phyloP scores from a whole-genome alignment of 495 filamentous ascomycete genomes.

The Xylaria scruposa region DNA sequence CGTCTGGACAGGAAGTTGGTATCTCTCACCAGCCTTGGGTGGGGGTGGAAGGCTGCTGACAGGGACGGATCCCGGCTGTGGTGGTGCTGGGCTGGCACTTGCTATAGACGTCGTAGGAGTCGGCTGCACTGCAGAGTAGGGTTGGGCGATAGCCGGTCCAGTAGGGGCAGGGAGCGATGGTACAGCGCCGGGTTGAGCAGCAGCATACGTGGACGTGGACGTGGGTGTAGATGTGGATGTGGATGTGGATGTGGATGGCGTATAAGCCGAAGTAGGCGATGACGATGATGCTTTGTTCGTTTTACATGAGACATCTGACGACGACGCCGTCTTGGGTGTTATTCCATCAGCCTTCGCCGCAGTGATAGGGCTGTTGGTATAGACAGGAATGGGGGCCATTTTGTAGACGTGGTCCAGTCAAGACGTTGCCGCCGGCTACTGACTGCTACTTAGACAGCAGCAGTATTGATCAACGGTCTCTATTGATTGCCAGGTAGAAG shows the following conservation, averaged over 20 bases:
- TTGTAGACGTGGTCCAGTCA: neutral
- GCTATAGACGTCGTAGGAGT: constrained; percentile 40
- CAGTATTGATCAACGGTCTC: constrained; percentile 2
- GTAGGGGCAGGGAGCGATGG: constrained; percentile 48
- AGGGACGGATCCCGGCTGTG: constrained; percentile 66
- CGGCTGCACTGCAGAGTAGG: constrained; percentile 37
- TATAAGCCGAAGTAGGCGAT: constrained; percentile 31
- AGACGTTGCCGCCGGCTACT: constrained; percentile 27
- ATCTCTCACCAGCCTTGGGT: constrained; percentile 57
- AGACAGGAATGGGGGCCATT: constrained; percentile 66
- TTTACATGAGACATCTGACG: constrained; percentile 23
- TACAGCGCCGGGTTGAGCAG: constrained; percentile 52
- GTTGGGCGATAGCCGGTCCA: constrained; percentile 28
- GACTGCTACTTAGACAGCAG: neutral
- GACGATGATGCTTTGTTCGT: constrained; percentile 30
- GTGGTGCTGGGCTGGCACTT: constrained; percentile 56
- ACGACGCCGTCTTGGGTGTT: constrained; percentile 57
- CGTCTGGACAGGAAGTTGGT: constrained; percentile 42
- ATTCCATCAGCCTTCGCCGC: constrained; percentile 57
- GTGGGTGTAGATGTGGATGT: constrained; percentile 43
- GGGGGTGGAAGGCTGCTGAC: constrained; percentile 57
- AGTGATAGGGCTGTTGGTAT: constrained; percentile 66
- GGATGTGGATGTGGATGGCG: constrained; percentile 44
- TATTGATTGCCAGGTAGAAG: neutral
- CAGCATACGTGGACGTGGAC: constrained; percentile 43